Percentiles rank a stretch among this genome's conserved stretches.
Conservation (phyloP, 2,329 filamentous ascomycete genomes). For the Verticillium zaregamsianum region DNA sequence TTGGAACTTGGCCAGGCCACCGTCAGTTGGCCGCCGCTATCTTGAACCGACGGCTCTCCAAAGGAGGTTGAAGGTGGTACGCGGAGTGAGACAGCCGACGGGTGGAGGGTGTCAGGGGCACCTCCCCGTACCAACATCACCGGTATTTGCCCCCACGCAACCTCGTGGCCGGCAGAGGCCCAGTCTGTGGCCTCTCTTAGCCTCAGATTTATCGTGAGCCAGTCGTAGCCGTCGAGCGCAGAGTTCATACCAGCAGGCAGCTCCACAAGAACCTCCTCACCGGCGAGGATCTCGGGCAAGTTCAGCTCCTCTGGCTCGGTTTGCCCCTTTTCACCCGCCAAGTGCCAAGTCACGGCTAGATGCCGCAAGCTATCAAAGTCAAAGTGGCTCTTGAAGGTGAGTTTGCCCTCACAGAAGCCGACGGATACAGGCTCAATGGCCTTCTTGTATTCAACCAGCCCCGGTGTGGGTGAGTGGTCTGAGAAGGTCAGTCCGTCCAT, state of each 20-base stretch:
- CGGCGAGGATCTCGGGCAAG: not conserved
- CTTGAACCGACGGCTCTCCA: not conserved
- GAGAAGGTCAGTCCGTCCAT: constrained; percentile 50
- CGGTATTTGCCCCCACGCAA: no score
- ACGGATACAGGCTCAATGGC: constrained; percentile 52
- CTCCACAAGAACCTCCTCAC: constrained; percentile 6
- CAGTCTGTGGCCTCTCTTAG: no score
- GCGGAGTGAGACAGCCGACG: no score
- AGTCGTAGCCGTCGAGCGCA: constrained; percentile 19
- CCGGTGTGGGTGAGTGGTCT: constrained; percentile 44
- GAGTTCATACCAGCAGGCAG: constrained; percentile 23
- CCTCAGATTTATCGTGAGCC: no score
- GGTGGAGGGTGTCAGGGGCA: no score
- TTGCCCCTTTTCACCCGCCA: constrained; percentile 14
- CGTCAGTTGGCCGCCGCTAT: not conserved
- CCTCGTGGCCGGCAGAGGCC: no score
- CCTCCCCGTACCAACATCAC: no score
- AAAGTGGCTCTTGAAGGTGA: constrained; percentile 48
- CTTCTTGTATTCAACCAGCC: constrained; percentile 51
- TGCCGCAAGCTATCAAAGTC: constrained; percentile 49
- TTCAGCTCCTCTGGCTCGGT: not conserved
- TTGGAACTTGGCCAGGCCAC: not conserved
- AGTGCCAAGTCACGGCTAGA: constrained; percentile 37
- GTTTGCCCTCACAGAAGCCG: constrained; percentile 29
- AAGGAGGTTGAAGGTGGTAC: no score